A percentile compares a stretch with the other conserved stretches of the same genome.
These are phyloP conservation scores for Pseudogymnoascus destructans DNA, from an alignment of 2,329 filamentous ascomycete species.

Conservation along the genomic window DNA sequence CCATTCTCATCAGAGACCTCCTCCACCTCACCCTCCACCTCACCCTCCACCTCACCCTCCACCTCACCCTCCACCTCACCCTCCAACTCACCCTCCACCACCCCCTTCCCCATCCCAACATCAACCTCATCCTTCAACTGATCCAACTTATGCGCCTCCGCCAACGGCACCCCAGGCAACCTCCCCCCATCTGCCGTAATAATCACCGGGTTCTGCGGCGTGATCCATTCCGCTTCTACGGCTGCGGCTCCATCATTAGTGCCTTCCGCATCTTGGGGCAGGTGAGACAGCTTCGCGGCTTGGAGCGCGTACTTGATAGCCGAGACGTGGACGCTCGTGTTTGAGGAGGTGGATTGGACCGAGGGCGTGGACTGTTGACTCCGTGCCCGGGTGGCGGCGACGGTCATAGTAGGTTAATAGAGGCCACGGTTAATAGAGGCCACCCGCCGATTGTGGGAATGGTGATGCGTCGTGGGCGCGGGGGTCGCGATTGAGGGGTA, in stretches of 20 bases:
- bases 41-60: conserved; percentile 18
- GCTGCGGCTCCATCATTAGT: conserved; percentile 34
- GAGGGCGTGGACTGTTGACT: conserved; percentile 1
- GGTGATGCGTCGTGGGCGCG: neutral
- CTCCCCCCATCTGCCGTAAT: conserved; percentile 53
- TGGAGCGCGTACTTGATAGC: conserved; percentile 49
- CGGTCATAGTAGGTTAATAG: neutral
- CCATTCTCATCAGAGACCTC: conserved; percentile 27
- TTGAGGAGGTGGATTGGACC: neutral
- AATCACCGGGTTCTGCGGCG: conserved; percentile 59
- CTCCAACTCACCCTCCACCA: conserved; percentile 47
- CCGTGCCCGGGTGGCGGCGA: neutral
- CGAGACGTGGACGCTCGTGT: neutral
- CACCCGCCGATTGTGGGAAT: neutral
- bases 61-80: conserved; percentile 40
- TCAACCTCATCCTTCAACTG: conserved; percentile 38
- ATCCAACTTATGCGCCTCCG: conserved; percentile 61
- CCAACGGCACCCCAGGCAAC: conserved; percentile 54
- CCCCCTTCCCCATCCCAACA: conserved; percentile 17
- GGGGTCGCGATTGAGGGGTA: neutral
- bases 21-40: conserved; percentile 17
- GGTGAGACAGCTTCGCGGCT: conserved; percentile 41
- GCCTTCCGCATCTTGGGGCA: conserved; percentile 21
- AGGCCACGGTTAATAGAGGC: neutral
- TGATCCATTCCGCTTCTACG: conserved; percentile 50